phyloP scores from a whole-genome alignment of 768 basidiomycete genomes.

The Hemileccinum impolitum region DNA sequence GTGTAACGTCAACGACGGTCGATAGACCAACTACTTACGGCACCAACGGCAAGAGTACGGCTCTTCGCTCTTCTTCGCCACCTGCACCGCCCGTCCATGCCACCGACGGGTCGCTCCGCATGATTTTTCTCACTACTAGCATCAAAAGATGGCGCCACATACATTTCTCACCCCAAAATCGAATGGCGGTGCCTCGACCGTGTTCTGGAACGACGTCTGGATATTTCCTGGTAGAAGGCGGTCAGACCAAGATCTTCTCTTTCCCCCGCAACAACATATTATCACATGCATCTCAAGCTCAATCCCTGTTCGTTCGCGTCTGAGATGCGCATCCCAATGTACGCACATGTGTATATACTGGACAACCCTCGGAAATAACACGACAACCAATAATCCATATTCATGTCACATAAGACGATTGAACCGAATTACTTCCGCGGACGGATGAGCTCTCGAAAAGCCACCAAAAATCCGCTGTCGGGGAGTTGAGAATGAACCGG shows the following conservation, averaged over 20 bases:
- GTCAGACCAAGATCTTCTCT: no score
- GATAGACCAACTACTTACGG: neutral
- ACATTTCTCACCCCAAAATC: slow-evolving; percentile 10
- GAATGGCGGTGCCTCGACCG: neutral
- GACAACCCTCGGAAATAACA: slow-evolving; percentile 20
- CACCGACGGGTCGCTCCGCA: neutral
- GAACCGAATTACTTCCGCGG: neutral
- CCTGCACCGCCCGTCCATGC: no score
- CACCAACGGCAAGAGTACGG: neutral
- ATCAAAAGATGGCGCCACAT: slow-evolving; percentile 5
- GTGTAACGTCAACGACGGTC: slow-evolving; percentile 28
- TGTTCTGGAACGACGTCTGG: neutral
- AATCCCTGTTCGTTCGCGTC: neutral
- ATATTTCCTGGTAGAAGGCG: neutral
- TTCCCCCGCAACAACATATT: no score
- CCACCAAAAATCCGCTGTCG: neutral
- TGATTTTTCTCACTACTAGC: slow-evolving; percentile 7
- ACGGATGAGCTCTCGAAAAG: neutral
- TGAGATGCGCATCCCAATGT: neutral
- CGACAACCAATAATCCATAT: no score
- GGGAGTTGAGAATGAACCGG: neutral
- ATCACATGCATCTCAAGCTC: neutral
- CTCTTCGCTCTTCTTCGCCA: neutral
- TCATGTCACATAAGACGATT: slow-evolving; percentile 5
- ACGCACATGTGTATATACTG: neutral